Evolutionary conservation across 1,284 basidiomycete species (phyloP), one percentile per base, ranked within the genome.

Genomic region (Pseudozyma pruni): DNA sequence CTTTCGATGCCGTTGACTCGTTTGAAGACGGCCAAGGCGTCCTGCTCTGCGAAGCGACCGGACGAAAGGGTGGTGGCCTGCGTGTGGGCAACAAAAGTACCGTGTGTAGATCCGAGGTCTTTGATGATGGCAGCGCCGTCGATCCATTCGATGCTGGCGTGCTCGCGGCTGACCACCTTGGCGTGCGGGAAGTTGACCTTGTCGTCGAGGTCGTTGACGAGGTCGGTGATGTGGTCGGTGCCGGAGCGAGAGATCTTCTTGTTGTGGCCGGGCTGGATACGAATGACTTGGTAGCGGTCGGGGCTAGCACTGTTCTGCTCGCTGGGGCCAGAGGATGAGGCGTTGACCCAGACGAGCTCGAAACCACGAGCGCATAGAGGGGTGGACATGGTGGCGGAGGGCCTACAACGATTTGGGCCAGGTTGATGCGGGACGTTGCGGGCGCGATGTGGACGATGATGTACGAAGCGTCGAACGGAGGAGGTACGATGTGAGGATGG

Each of bases 91-190:
- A 72, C 54, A 17, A 32, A 64, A 9, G 70, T 72, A n/a, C 70
- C 70, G 31, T 69, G 70, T 7, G 55, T 72, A 0, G 70, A 69
- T 7, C 66, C 70, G 6, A 49, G 39, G 14, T 72, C 56, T 23
- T 41, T 38, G 20, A 72, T 33, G 39, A 54, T 14, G 8, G 52
- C 43, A 8, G 2, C 1, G 9, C 45, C 45, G 10, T 50, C 49
- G 25, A 40, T n/a, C 70, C 70, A 72, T 17, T 54, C 44, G 19
- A 72, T 41, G 10, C n/a, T 11, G 6, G 70, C 64, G 37, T 72
- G 70, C 27, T 46, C 23, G 29, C 70, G 63, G 1, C 64, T 69
- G 14, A 72, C 60, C 0, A 69, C 66, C 44, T 72, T 72, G 38
- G 64, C 66, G 4, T 25, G 14, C 0, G 41, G 43, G 23, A 69